Evolutionary conservation across 805 yeast genomes (phyloP), one percentile per base, ranked within the genome.

Genomic region (Cyberlindnera bimundalis): DNA sequence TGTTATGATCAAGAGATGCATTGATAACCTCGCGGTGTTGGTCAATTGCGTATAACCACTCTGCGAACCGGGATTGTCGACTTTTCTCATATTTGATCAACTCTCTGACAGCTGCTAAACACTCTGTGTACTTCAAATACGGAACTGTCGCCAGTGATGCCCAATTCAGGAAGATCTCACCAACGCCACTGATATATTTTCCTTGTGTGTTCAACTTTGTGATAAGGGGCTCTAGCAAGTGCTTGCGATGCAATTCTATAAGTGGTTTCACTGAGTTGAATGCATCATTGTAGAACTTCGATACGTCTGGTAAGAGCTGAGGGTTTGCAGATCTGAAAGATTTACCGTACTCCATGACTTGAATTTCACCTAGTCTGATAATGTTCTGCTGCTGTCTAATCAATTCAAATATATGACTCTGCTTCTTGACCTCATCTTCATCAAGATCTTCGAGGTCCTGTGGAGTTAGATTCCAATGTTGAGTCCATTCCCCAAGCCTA

Each of bases 381-480:
- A 82, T 83, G 14, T 78, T 72, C 51, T 82, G 86, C 49, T 86
- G 95, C 34, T 79, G 74, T 41, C 78, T 69, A 21, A 87, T 76
- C 35, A 86, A 64, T 56, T 87, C 96, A 61, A 83, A 88, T 4
- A 85, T 73, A 42, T 81, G 78, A 41, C 86, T 81, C 57, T 87
- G 96, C 27, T 78, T 70, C 52, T 77, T 78, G n/a, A 79, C 67
- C 40, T 78, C 76, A 10, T 61, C 59, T 10, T 71, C 71, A 38
- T 72, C 78, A 7, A 76, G 62, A n/a, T 66, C 71, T 16, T 67
- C 58, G 20, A 80, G 55, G 35, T 79, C 82, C 18, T 74, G 78
- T 3, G 71, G 68, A 0, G 81, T 67, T 12, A 81, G 49, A 35
- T 75, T 70, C 88, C 87, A 81, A 51, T 79, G 81, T 9, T 76